Conservation (phyloP, 73 alveolate species). For the Halteria grandinella region DNA sequence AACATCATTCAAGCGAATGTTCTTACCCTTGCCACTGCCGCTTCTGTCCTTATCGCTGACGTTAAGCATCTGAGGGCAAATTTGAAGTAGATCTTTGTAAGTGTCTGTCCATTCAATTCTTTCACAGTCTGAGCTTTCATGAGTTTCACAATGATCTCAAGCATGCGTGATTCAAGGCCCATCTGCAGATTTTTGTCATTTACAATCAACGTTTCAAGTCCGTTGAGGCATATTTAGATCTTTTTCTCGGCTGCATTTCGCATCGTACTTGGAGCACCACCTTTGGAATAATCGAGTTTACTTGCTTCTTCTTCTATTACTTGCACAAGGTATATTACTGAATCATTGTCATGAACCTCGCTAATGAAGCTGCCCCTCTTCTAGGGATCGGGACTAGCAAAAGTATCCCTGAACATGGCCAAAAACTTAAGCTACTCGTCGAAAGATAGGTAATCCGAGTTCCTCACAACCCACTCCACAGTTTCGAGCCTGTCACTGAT, state of each 20-base stretch:
- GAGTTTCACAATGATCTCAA: background rate
- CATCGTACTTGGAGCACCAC: background rate
- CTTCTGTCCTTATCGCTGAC: conserved; percentile 33
- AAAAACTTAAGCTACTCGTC: conserved; percentile 34
- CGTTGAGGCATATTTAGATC: conserved; percentile 9
- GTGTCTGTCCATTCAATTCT: background rate
- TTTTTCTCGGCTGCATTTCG: conserved; percentile 33
- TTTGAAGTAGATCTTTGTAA: conserved; percentile 35
- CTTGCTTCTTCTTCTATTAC: conserved; percentile 3
- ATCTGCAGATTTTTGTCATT: conserved; percentile 43
- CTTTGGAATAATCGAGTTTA: conserved; percentile 17
- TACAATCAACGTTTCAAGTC: conserved; percentile 47
- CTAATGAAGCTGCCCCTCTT: conserved; percentile 2
- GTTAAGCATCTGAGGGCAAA: conserved; percentile 66
- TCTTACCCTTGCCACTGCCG: conserved; percentile 27
- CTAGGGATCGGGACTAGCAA: conserved; percentile 19
- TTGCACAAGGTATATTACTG: conserved; percentile 10
- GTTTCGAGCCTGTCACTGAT: conserved; percentile 36
- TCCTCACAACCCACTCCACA: conserved; percentile 37
- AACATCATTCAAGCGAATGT: background rate
- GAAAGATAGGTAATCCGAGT: conserved; percentile 43
- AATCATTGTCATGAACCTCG: conserved; percentile 12
- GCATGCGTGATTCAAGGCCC: conserved; percentile 40
- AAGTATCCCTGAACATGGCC: conserved; percentile 26
- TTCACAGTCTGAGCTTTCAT: background rate